A percentile compares a stretch with the other conserved stretches of the same genome.
Conservation (phyloP, 2,329 filamentous ascomycete genomes). For the Chaetomiaceae sp. region DNA sequence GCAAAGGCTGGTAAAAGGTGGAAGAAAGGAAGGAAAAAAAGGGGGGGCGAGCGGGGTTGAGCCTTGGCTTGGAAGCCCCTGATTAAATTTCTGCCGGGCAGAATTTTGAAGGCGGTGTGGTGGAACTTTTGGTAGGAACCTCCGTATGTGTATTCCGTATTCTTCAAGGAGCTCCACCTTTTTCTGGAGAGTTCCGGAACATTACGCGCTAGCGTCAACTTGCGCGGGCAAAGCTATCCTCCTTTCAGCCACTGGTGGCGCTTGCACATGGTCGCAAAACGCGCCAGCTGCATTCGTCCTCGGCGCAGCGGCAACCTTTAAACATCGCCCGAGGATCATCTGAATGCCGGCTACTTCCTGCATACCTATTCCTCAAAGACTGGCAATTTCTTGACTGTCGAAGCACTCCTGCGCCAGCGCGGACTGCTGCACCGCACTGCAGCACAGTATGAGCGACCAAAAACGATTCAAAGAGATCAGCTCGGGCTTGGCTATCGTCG, state of each 20-base stretch:
- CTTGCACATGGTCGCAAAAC: slow-evolving; percentile 6
- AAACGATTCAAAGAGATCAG: slow-evolving; percentile 21
- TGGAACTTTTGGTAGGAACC: too few relatives aligned
- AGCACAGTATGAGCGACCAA: slow-evolving; percentile 22
- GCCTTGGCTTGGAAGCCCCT: too few relatives aligned
- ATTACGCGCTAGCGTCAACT: too few relatives aligned
- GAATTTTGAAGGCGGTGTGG: too few relatives aligned
- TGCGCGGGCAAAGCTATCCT: background rate
- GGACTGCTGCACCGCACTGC: slow-evolving; percentile 3
- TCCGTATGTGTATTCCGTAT: too few relatives aligned
- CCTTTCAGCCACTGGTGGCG: slow-evolving; percentile 11
- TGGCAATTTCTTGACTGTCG: background rate
- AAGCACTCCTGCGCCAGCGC: background rate
- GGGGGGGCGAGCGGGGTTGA: too few relatives aligned
- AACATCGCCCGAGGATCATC: background rate
- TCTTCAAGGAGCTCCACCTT: too few relatives aligned
- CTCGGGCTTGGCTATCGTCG: slow-evolving; percentile 22
- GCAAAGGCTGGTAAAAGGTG: too few relatives aligned
- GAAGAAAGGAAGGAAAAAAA: too few relatives aligned
- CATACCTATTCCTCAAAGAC: background rate
- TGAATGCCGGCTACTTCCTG: background rate
- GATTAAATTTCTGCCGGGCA: too few relatives aligned
- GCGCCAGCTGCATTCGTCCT: background rate
- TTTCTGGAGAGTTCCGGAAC: too few relatives aligned
- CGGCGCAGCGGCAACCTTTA: background rate